Evolutionary conservation across 805 yeast genomes (phyloP).

Genomic region (Metschnikowia bowlesiae): DNA sequence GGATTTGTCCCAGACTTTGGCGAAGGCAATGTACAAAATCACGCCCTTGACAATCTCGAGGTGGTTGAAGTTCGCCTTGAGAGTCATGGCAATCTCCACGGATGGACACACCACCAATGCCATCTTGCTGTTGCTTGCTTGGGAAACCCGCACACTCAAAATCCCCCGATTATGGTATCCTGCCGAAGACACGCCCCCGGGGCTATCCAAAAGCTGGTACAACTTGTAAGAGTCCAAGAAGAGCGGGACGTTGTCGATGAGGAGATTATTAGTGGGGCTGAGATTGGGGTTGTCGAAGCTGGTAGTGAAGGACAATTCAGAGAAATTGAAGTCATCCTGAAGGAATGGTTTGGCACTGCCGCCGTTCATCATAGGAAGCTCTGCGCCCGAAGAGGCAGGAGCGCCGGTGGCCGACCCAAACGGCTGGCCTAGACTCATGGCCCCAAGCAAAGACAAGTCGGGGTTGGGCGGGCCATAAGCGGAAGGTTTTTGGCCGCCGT

Average conservation of each 20-base stretch:
- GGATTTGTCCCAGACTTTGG: constrained; percentile 50
- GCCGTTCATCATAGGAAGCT: constrained; percentile 2
- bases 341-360: constrained; percentile 19
- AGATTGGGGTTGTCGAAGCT: constrained; percentile 65
- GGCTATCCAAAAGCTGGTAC: constrained; percentile 22
- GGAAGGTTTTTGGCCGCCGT: not conserved
- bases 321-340: constrained; percentile 58
- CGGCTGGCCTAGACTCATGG: constrained; percentile 2
- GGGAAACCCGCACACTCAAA: constrained; percentile 45
- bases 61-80: constrained; percentile 74
- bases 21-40: constrained; percentile 77
- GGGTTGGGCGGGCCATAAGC: not conserved
- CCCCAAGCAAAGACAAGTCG: not conserved
- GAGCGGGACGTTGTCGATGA: constrained; percentile 78
- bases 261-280: constrained; percentile 72
- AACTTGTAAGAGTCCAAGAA: constrained; percentile 50
- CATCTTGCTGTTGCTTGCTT: constrained; percentile 19
- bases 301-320: constrained; percentile 58
- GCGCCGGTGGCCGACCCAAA: constrained; percentile 2
- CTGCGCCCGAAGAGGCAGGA: constrained; percentile 3
- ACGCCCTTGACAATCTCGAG: constrained; percentile 78
- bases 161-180: constrained; percentile 62
- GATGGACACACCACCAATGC: constrained; percentile 65
- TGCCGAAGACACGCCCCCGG: constrained; percentile 31
- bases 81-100: constrained; percentile 72